Evolutionary conservation across 148 eudicot genomes (phyloP).

Genomic region (Heliamphora exappendiculata): DNA sequence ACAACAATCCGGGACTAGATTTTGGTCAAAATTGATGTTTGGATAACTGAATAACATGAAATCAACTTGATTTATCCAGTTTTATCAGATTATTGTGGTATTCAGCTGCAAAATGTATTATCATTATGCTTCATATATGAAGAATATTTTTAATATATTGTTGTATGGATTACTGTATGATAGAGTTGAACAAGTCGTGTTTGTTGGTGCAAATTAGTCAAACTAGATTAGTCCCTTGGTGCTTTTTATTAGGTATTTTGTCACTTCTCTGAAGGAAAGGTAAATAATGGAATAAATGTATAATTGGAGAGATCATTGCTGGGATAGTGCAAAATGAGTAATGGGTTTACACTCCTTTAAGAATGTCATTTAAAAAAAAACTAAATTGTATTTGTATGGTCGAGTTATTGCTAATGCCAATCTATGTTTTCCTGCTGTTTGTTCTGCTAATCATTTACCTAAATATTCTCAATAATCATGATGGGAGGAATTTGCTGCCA

Average conservation of each 20-base stretch:
- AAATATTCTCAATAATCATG: not conserved
- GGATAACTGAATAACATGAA: too few species aligned
- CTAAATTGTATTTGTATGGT: not conserved
- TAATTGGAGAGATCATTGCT: not conserved
- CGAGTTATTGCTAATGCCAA: not conserved
- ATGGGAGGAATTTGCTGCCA: not conserved
- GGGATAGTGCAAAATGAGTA: not conserved
- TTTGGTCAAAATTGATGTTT: too few species aligned
- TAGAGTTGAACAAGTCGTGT: too few species aligned
- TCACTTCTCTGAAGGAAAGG: not conserved
- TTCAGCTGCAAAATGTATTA: too few species aligned
- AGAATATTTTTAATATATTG: not conserved
- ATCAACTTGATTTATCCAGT: too few species aligned
- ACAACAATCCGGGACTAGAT: too few species aligned
- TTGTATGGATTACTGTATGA: not conserved
- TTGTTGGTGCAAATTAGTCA: too few species aligned
- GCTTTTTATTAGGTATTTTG: too few species aligned
- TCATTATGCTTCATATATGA: too few species aligned
- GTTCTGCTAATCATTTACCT: not conserved
- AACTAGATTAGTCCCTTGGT: too few species aligned
- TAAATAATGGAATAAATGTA: too few species aligned
- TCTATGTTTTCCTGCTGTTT: not conserved
- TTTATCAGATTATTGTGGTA: too few species aligned
- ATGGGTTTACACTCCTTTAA: not conserved
- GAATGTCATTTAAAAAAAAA: not conserved